Evolutionary conservation across 1,139 yeast genomes (phyloP), one percentile per base, ranked within the genome.

Genomic region (Sugiyamaella grinbergsii): DNA sequence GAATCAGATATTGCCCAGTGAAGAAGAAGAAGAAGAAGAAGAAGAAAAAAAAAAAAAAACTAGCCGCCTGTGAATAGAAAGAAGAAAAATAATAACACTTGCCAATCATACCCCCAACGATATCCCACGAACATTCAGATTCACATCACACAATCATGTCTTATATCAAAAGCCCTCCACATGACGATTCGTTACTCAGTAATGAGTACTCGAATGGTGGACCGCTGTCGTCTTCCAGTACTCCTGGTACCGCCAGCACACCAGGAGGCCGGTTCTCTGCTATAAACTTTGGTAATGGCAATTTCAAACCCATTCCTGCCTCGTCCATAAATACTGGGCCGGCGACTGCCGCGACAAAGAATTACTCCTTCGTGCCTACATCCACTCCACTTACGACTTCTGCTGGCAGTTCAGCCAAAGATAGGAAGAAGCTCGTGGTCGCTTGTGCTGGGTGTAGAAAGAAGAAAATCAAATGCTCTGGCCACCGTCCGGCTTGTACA

Each of bases 401-500:
- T n/a, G 18, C 29, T 3, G 7, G 8, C 5, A 31, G 39, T 6
- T 28, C 40, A 6, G 40, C 38, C 11, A 45, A 45, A 29, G 54
- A 47, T 31, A 51, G 55, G 52, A 68, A 67, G 44, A 66, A 67
- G 49, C 62, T 65, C 16, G 69, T 68, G 24, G 70, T 66, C 13
- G 72, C 72, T 2, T 69, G 72, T 52, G 61, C 58, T 31, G 69
- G 66, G 19, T 69, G 72, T 49, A 56, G 72, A 24, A 67, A 66
- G 50, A 69, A 69, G 56, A 69, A 69, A 59, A 67, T 68, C 55
- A 67, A 67, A 51, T 69, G 72, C 55, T 66, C 72, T 0, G 70
- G 71, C 7, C 71, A 63, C 40, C 61, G 72, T 6, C 72, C 72
- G 2, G 72, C 71, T 2, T 69, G 72, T 51, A 57, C 69, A n/a